Base-by-base conservation (phyloP, 805 yeast genomes). In the Ogataea polymorpha region DNA sequence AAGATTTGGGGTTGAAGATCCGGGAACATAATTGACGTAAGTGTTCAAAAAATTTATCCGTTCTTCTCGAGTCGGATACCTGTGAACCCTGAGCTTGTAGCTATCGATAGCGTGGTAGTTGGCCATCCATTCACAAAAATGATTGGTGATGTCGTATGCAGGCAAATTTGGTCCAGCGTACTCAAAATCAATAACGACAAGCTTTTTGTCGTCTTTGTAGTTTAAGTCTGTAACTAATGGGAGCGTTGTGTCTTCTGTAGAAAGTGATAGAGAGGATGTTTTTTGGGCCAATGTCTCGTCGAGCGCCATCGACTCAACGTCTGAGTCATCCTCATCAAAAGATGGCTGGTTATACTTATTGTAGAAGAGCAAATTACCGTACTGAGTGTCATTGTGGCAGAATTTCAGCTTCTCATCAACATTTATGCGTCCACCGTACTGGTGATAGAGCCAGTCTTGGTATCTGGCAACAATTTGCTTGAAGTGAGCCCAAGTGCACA, bases 111-210 rank as follows among this genome's bases (percentile, higher is more conserved):
- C 77, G 56, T 83, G 86, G 59, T 91, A 93, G 66, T 93, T 88
- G 35, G 87, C 75, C 97, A 90, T 93, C 99, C 99, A 91, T 67
- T 91, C 99, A 49, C 86, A 76, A 52, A 93, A 86, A 66, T 93
- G 99, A 61, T 93, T 90, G 11, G 90, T 90, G 41, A 93, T 77
- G 60, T 93, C 99, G 59, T 72, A 87, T 2, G 95, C 96, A 1
- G 96, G 88, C 32, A 81, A 71, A 56, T 90, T 93, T 9, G 95
- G 80, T 1, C 96, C 97, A 0, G 96, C 80, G 62, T 91, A 93
- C 65, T 93, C 99, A 62, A 93, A 93, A 61, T 93, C 99, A 56
- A 93, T 93, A 9, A 93, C 99, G 9, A 86, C 96, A 44, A 91
- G 70, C 58, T 80, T 83, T 33, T 79, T 71, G 62, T 85, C 90